Base-by-base conservation (phyloP, 2,329 filamentous ascomycete species). In the Alternaria novae-zelandiae region DNA sequence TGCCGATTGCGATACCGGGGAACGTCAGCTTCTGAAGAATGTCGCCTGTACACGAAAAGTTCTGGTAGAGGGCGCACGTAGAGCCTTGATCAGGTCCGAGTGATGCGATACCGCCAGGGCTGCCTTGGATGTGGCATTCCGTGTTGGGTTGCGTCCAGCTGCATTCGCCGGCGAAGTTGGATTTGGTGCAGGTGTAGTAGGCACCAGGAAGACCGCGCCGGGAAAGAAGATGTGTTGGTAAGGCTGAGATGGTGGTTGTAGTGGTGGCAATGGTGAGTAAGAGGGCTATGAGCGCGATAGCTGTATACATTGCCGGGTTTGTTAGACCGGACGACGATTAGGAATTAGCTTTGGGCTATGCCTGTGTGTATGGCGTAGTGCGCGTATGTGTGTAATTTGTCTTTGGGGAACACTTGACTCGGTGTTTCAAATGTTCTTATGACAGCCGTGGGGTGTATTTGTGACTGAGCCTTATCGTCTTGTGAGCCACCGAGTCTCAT, bases 161-260 rank as follows among this genome's bases (percentile, higher is more conserved):
- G 61, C 77, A 79, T 59, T 68, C 43, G 13, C 73, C 74, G 12
- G 62, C 53, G 54, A 78, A 79, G 44, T 78, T 71, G 26, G 62
- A 45, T 11, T 50, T 61, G 7, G 70, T 70, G 66, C 77, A 79
- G 12, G 73, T 72, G 66, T 78, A 79, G 20, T 78, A 74, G 21
- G 75, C 77, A 23, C 77, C 77, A 17, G 77, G 74, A 21, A 79
- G 76, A n/a, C 75, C 76, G 36, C 76, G 76, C 10, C 68, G 69
- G 17, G 70, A 65, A 17, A 76, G 58, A 15, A 28, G 65, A 12
- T 44, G 56, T 59, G 43, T 54, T 21, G 59, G 54, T 30, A 47
- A 62, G 43, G 25, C 36, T 26, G 50, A 59, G 56, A 23, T 36
- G n/a, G 61, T 68, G 15, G 54, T 62, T 13, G 67, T 68, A 15